phyloP scores from a whole-genome alignment of 345 rosid species.

The Odontarrhena argentea region DNA sequence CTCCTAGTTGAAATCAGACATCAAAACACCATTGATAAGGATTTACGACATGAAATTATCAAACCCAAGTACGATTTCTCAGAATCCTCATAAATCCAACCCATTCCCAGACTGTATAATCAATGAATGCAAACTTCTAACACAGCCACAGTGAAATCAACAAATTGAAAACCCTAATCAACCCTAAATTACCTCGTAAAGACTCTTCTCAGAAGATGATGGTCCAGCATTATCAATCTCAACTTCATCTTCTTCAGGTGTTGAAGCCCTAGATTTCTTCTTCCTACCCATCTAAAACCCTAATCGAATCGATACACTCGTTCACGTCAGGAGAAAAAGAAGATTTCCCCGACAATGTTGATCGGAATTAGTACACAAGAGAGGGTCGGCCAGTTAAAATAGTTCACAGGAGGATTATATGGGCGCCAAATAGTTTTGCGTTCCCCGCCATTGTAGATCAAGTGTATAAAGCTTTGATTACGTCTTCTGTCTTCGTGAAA shows the following conservation, averaged over 20 bases:
- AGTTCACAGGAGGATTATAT: constrained; percentile 4
- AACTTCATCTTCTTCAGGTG: constrained; percentile 40
- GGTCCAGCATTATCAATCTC: constrained; percentile 45
- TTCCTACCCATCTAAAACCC: constrained; percentile 57
- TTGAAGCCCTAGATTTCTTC: constrained; percentile 59
- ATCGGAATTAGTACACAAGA: not conserved
- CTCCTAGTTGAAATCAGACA: not conserved
- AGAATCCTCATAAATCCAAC: not conserved
- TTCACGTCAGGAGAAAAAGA: not conserved
- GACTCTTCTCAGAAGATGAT: constrained; percentile 45
- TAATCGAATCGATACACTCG: constrained; percentile 8
- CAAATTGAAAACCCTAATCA: not conserved
- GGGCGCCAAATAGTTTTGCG: constrained; percentile 12
- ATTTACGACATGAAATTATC: not conserved
- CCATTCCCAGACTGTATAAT: not conserved
- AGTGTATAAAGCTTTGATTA: too few species aligned
- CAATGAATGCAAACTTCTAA: not conserved
- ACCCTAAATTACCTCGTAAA: constrained; percentile 58
- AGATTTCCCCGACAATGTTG: not conserved
- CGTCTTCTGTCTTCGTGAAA: too few species aligned
- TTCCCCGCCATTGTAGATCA: constrained; percentile 23
- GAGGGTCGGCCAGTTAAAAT: not conserved
- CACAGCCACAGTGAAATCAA: not conserved
- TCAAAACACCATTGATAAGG: not conserved
- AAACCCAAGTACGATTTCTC: not conserved